Evolutionary conservation across 164 flowering plant species (phyloP).

Genomic region (Macadamia integrifolia): DNA sequence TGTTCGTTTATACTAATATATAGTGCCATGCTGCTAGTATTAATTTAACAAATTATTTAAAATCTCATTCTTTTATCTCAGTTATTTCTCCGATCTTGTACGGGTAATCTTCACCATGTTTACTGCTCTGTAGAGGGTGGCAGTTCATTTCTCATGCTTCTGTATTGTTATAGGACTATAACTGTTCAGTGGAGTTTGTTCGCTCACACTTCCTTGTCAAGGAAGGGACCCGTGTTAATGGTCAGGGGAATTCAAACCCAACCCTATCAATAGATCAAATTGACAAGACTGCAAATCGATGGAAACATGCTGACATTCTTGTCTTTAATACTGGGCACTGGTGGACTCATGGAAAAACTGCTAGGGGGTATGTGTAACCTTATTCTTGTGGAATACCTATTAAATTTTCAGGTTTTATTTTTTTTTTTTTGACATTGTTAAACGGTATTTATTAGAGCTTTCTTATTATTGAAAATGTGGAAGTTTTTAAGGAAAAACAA

Average conservation of each 20-base stretch:
- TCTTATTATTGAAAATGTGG: background rate
- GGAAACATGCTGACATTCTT: conserved; percentile 84
- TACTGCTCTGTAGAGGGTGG: background rate
- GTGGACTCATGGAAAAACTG: conserved; percentile 97
- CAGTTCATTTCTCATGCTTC: background rate
- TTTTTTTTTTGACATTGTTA: background rate
- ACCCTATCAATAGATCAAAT: conserved; percentile 73
- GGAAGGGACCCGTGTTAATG: conserved; percentile 71
- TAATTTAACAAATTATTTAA: background rate
- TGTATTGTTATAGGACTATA: conserved; percentile 52
- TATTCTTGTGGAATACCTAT: background rate
- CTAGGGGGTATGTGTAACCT: conserved; percentile 58
- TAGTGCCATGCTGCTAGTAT: too few relatives aligned
- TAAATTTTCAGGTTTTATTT: background rate
- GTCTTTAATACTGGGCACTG: conserved; percentile 94
- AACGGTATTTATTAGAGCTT: background rate
- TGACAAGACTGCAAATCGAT: conserved; percentile 63
- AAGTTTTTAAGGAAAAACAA: background rate
- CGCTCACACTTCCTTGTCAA: conserved; percentile 90
- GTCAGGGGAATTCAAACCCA: conserved; percentile 70
- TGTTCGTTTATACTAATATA: too few relatives aligned
- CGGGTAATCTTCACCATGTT: background rate
- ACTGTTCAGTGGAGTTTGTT: conserved; percentile 78
- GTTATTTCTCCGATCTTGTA: background rate
- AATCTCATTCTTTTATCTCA: background rate